Evolutionary conservation across 371 early-diverging fungal genomes (phyloP).

Genomic region (Capillidium heterosporum): DNA sequence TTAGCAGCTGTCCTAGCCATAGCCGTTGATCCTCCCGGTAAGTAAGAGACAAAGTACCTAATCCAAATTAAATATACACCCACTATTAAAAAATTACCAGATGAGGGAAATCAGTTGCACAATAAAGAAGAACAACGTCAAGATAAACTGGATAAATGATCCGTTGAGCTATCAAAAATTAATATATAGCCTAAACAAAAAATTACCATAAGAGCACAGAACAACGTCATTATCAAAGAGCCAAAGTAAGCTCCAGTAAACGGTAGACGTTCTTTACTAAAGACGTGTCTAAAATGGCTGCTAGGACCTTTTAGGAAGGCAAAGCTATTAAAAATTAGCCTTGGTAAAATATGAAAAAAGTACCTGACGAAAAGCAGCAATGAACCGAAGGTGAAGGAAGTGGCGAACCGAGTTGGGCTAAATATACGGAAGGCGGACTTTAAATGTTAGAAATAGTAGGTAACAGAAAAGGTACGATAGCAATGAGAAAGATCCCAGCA

Average conservation of each 20-base stretch:
- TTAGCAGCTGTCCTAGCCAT: slow-evolving; percentile 1
- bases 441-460: background rate
- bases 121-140: slow-evolving; percentile 20
- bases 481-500: background rate
- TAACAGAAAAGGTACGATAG: background rate
- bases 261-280: slow-evolving; percentile 21
- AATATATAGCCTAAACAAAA: background rate
- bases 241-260: slow-evolving; percentile 25
- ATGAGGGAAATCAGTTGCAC: slow-evolving; percentile 25
- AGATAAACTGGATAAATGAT: slow-evolving; percentile 6
- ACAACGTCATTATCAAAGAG: slow-evolving; percentile 24
- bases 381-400: background rate
- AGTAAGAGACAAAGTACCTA: slow-evolving; percentile 28
- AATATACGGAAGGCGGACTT: background rate
- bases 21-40: slow-evolving; percentile 22
- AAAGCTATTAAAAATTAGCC: slow-evolving; percentile 12
- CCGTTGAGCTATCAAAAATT: background rate
- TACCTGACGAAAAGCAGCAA: background rate
- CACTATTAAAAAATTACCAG: slow-evolving; percentile 12
- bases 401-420: background rate
- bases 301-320: slow-evolving; percentile 28
- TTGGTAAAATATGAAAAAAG: background rate
- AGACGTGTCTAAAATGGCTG: slow-evolving; percentile 22
- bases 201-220: slow-evolving; percentile 17
- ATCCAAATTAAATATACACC: background rate